These are phyloP conservation scores for Candida yuanshanica DNA, from an alignment of 805 yeast genomes.

Conservation along the genomic window DNA sequence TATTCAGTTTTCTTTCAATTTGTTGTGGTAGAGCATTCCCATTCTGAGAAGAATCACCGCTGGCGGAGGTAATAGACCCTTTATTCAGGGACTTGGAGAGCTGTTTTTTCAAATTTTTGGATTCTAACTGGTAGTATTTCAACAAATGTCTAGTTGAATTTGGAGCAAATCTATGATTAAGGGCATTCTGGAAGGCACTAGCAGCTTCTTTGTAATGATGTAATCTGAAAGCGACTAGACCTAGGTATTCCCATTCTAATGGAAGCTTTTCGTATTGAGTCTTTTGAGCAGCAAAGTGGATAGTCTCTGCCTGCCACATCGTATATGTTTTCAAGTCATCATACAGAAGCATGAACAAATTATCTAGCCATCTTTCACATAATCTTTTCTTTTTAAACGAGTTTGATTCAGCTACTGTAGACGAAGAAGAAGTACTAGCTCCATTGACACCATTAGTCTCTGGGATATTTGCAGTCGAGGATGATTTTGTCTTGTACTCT, in stretches of 20 bases:
- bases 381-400: constrained; percentile 60
- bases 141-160: constrained; percentile 71
- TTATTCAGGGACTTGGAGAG: constrained; percentile 21
- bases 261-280: constrained; percentile 71
- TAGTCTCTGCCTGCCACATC: constrained; percentile 87
- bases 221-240: constrained; percentile 77
- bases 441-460: constrained; percentile 1
- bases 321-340: constrained; percentile 80
- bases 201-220: constrained; percentile 87
- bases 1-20: constrained; percentile 31
- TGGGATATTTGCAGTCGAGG: constrained; percentile 8
- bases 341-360: constrained; percentile 59
- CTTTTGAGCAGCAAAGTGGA: constrained; percentile 86
- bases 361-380: constrained; percentile 73
- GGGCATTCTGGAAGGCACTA: constrained; percentile 70
- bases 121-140: constrained; percentile 52
- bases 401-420: constrained; percentile 9
- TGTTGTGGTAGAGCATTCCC: constrained; percentile 20
- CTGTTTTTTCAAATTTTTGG: constrained; percentile 15
- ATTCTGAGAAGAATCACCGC: constrained; percentile 3
- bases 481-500: constrained; percentile 40
- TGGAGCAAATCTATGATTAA: constrained; percentile 73
- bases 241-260: constrained; percentile 89
- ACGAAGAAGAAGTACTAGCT: not conserved
- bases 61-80: not conserved